A percentile compares a stretch with the other conserved stretches of the same genome.
Evolutionary conservation across 208 protist species (phyloP).

Genomic region (Leishmania tarentolae): DNA sequence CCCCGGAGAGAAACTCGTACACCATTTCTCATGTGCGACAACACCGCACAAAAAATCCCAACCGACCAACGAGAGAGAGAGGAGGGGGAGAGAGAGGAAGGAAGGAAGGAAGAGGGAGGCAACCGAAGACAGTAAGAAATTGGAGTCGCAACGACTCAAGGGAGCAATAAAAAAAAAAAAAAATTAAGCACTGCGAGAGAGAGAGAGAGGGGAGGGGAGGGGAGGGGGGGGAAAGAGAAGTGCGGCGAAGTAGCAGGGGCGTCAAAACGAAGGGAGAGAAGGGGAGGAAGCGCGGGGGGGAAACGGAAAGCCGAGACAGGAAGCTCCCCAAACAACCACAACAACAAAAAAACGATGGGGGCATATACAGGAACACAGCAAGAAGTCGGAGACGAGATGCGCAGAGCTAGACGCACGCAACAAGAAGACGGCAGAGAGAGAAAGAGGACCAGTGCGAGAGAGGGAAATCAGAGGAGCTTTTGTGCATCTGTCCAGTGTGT

Average conservation of each 20-base stretch:
- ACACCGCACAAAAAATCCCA: too few species aligned
- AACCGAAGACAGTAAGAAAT: not conserved
- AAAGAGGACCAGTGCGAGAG: not conserved
- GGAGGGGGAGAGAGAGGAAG: not conserved
- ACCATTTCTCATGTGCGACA: too few species aligned
- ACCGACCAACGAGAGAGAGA: too few species aligned
- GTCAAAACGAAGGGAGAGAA: not conserved
- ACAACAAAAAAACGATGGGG: too few species aligned
- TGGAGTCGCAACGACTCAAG: too few species aligned
- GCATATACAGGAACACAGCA: not conserved
- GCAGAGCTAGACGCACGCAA: not conserved
- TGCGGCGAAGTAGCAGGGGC: not conserved
- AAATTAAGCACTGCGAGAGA: too few species aligned
- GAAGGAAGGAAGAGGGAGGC: not conserved
- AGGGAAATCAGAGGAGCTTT: not conserved
- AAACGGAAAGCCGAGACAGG: too few species aligned
- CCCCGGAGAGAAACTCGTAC: too few species aligned
- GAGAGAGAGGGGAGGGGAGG: too few species aligned
- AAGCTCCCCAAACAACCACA: too few species aligned
- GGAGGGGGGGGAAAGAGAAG: constrained; percentile 14
- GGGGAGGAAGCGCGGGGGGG: too few species aligned
- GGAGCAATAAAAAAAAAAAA: too few species aligned
- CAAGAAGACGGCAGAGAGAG: not conserved
- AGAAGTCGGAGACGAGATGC: not conserved
- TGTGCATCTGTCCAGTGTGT: not conserved